Evolutionary conservation across 352 stramenopile genomes (phyloP).

Genomic region (Pythium chondricola): DNA sequence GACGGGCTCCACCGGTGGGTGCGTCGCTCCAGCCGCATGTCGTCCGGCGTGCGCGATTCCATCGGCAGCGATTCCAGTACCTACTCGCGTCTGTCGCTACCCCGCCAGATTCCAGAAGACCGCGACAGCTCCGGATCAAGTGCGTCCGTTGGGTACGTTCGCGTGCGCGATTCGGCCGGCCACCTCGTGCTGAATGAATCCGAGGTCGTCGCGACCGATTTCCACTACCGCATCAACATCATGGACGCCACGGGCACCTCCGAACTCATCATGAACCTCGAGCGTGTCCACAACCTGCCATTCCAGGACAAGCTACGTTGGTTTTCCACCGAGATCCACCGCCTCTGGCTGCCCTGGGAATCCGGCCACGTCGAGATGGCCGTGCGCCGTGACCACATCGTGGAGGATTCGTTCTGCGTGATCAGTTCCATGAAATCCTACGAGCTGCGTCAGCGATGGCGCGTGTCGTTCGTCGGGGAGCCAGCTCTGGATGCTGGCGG

Average conservation of each 20-base stretch:
- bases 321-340: slow-evolving; percentile 81
- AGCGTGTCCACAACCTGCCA: slow-evolving; percentile 69
- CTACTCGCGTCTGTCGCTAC: slow-evolving; percentile 29
- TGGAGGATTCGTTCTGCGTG: slow-evolving; percentile 84
- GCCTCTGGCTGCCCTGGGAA: slow-evolving; percentile 78
- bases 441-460: slow-evolving; percentile 77
- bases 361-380: slow-evolving; percentile 71
- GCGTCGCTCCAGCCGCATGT: slow-evolving; percentile 22
- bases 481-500: slow-evolving; percentile 81
- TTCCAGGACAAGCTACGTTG: slow-evolving; percentile 75
- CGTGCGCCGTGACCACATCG: slow-evolving; percentile 71
- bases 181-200: slow-evolving; percentile 76
- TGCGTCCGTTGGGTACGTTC: slow-evolving; percentile 72
- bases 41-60: slow-evolving; percentile 34
- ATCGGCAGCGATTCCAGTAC: slow-evolving; percentile 44
- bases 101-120: slow-evolving; percentile 22
- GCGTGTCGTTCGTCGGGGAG: slow-evolving; percentile 84
- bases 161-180: slow-evolving; percentile 64
- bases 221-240: slow-evolving; percentile 81
- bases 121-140: slow-evolving; percentile 57
- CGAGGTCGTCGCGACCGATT: slow-evolving; percentile 68
- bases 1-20: slow-evolving; percentile 75
- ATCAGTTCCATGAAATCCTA: slow-evolving; percentile 74
- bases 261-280: slow-evolving; percentile 81
- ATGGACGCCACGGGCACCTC: slow-evolving; percentile 57